phyloP scores from a whole-genome alignment of 768 basidiomycete species.

The Lactarius pseudohatsudake region DNA sequence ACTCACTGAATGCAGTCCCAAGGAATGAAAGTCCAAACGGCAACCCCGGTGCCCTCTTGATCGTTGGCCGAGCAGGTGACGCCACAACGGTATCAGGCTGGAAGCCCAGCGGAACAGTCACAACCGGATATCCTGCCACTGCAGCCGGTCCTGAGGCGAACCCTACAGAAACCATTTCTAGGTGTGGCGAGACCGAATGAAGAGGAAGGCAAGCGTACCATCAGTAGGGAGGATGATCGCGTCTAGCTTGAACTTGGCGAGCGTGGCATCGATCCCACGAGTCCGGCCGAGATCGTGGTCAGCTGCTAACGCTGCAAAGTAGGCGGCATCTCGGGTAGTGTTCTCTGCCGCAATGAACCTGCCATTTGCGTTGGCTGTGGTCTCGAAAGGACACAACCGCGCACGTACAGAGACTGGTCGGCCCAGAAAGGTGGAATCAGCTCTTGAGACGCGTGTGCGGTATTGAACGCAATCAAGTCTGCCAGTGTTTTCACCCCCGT shows the following conservation, averaged over 20 bases:
- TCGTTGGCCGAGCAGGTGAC: constrained; percentile 23
- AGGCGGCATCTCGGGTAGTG: constrained; percentile 33
- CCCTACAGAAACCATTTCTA: constrained; percentile 11
- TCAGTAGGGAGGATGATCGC: constrained; percentile 38
- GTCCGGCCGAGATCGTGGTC: constrained; percentile 37
- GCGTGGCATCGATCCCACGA: constrained; percentile 38
- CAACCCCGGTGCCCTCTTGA: constrained; percentile 30
- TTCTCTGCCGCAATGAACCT: constrained; percentile 37
- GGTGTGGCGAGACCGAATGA: no score
- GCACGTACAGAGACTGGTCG: constrained; percentile 38
- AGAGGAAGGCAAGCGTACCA: constrained; percentile 29
- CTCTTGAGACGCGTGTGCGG: constrained; percentile 52
- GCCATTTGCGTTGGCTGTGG: neutral
- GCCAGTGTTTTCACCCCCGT: constrained; percentile 56
- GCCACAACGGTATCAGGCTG: constrained; percentile 30
- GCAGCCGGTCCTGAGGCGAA: constrained; percentile 27
- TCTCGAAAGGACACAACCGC: neutral
- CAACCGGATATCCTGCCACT: constrained; percentile 32
- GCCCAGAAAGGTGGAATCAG: constrained; percentile 38
- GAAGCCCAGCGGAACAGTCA: constrained; percentile 33
- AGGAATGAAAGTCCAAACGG: constrained; percentile 33
- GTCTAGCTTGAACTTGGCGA: constrained; percentile 36
- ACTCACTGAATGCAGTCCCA: constrained; percentile 34
- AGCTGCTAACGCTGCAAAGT: constrained; percentile 35
- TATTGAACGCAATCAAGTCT: constrained; percentile 59